Evolutionary conservation across 1,284 basidiomycete species (phyloP), one percentile per base, ranked within the genome.

Genomic region (Neonothopanus nambi): DNA sequence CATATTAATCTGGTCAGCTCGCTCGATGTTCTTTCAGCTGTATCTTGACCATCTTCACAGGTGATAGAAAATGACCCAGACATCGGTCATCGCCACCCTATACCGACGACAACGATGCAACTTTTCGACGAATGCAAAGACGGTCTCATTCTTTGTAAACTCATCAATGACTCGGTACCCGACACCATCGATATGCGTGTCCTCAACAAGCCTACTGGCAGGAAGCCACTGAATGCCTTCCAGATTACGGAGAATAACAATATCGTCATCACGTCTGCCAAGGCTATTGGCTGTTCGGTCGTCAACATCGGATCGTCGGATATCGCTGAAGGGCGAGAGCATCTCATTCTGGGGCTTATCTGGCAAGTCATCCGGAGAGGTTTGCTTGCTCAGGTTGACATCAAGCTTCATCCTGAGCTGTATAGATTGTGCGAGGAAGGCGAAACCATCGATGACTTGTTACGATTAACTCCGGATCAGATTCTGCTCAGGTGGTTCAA

Each of bases 201-300:
- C 4, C 80, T 99, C 62, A 99, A 99, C 80, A 95, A 91, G 69
- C 83, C 92, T 0, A 80, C 81, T 2, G 63, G 79, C 5, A 80
- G 81, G 42, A 95, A 92, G 70, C 84, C 85, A 18, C 82, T 95
- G 55, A 98, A 94, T 67, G 91, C 91, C 0, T 99, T 99, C 85
- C 95, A 98, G 68, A 98, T 98, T 70, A 98, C 96, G 0, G 96
- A 99, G 72, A 99, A 99, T 80, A 98, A 99, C 80, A 99, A 98
- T 74, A 96, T 99, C 64, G 96, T 99, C 68, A 98, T 99, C 72
- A 91, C 93, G 9, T 99, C 97, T 30, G 87, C 96, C 40, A 96
- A 98, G 73, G 96, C 92, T 70, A 98, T 99, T 61, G 96, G 96
- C 35, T 98, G 97, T 70, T 95, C 92, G 7, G 95, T 98, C 48